Conservation (phyloP, 495 filamentous ascomycete genomes). For the Tuber calosporum region DNA sequence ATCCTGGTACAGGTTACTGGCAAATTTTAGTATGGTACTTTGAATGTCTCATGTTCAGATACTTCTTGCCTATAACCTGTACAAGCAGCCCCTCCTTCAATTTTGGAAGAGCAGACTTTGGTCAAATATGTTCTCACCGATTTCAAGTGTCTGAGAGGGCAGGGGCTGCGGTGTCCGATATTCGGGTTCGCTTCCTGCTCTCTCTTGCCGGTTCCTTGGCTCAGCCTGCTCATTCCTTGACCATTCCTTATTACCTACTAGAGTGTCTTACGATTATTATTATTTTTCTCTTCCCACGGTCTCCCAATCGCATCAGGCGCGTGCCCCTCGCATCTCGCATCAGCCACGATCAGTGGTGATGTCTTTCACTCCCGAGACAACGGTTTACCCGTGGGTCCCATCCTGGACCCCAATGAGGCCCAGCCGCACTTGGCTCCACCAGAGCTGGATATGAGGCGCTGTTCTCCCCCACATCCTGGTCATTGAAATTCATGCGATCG, state of each 20-base stretch:
- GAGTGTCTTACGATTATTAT: background rate
- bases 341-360: background rate
- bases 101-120: background rate
- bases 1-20: no score
- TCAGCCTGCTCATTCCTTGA: background rate
- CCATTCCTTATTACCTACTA: background rate
- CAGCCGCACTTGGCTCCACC: background rate
- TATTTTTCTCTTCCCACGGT: background rate
- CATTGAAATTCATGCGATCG: background rate
- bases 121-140: background rate
- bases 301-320: background rate
- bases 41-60: no score
- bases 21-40: no score
- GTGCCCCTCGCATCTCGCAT: constrained; percentile 1
- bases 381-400: background rate
- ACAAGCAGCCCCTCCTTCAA: background rate
- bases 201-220: background rate
- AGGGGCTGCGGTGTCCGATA: background rate
- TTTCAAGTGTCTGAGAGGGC: background rate
- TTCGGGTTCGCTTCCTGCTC: background rate
- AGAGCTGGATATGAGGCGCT: background rate
- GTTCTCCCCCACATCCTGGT: background rate
- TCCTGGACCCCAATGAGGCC: constrained; percentile 2
- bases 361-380: constrained; percentile 1
- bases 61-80: no score